A percentile compares a stretch with the other conserved stretches of the same genome.
These are phyloP conservation scores for Zygnema cylindricum DNA, from an alignment of 139 green algal species.

Conservation along the genomic window DNA sequence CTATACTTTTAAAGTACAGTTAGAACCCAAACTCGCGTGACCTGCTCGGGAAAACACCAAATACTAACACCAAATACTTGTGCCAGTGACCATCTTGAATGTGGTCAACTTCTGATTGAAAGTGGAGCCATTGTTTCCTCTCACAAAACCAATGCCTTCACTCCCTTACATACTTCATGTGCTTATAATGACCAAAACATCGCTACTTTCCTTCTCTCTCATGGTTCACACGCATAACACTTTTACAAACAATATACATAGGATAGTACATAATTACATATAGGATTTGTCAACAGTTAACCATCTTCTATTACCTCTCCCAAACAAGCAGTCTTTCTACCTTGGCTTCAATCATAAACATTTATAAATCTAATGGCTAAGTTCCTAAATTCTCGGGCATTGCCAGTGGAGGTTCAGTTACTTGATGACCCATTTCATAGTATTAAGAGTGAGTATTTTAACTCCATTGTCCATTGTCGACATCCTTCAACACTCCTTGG, in stretches of 20 bases:
- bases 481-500: no score
- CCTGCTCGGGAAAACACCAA: constrained; percentile 22
- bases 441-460: no score
- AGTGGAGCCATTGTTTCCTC: not conserved
- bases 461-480: no score
- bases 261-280: constrained; percentile 7
- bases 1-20: not conserved
- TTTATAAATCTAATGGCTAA: no score
- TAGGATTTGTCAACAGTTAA: not conserved
- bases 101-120: constrained; percentile 8
- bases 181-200: not conserved
- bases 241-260: not conserved
- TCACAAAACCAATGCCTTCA: constrained; percentile 50
- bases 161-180: constrained; percentile 29
- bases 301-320: not conserved
- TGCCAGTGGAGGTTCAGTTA: no score
- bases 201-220: constrained; percentile 1
- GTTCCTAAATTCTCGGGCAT: no score
- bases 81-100: not conserved
- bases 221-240: not conserved
- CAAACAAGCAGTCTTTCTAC: no score
- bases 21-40: constrained; percentile 17
- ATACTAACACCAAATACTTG: constrained; percentile 24
- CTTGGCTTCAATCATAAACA: no score
- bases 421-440: no score